Evolutionary conservation across 2,329 filamentous ascomycete genomes (phyloP).

Genomic region (Paracamarosporium sp.): DNA sequence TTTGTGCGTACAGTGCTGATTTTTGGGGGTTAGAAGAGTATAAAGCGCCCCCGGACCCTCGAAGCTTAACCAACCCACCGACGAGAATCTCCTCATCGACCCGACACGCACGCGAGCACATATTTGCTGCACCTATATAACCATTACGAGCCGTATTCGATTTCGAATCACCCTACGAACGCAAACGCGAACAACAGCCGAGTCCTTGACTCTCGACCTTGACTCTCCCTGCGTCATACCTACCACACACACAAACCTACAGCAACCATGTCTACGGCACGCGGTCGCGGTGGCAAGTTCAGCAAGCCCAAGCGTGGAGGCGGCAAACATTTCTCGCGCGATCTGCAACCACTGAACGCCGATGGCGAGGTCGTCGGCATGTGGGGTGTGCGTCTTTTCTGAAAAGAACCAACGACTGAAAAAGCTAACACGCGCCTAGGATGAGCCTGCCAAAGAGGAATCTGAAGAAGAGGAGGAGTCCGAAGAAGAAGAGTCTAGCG

Average conservation of each 20-base stretch:
- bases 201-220: neutral
- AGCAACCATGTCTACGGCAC: constrained; percentile 56
- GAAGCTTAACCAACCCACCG: neutral
- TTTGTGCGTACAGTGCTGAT: neutral
- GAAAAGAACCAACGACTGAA: neutral
- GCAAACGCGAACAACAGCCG: neutral
- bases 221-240: neutral
- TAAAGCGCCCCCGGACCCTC: neutral
- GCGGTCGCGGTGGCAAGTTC: constrained; percentile 91
- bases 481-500: constrained; percentile 53
- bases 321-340: constrained; percentile 93
- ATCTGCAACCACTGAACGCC: constrained; percentile 85
- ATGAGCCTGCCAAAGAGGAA: constrained; percentile 57
- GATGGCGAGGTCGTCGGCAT: constrained; percentile 90
- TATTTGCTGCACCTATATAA: neutral
- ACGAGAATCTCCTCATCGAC: neutral
- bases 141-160: no score
- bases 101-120: neutral
- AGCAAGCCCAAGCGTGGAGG: constrained; percentile 92
- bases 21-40: neutral
- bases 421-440: constrained; percentile 32
- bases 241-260: constrained; percentile 14
- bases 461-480: constrained; percentile 53
- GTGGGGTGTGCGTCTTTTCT: constrained; percentile 69
- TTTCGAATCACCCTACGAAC: neutral